A percentile compares a stretch with the other conserved stretches of the same genome.
phyloP scores from a whole-genome alignment of 1,284 basidiomycete species.

The Boletus sp. region DNA sequence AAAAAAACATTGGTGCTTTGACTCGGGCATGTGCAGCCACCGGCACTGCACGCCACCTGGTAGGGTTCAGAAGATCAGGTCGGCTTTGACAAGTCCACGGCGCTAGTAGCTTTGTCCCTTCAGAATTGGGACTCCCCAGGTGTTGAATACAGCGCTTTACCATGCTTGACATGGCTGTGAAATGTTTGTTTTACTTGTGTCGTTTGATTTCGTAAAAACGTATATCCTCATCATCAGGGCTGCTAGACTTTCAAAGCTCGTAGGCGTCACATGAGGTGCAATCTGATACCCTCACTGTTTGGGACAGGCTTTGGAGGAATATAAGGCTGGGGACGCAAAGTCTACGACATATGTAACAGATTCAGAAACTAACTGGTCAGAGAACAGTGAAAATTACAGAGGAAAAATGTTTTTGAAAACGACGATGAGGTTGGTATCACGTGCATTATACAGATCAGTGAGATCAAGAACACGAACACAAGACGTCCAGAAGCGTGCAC shows the following conservation, averaged over 20 bases:
- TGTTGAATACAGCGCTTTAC: neutral
- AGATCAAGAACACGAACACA: constrained; percentile 1
- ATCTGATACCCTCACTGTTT: neutral
- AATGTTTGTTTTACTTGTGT: neutral
- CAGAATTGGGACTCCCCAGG: neutral
- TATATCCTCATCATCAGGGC: too few relatives aligned
- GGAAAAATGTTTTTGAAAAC: neutral
- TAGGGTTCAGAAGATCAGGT: neutral
- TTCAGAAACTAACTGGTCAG: neutral
- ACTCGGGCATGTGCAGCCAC: neutral
- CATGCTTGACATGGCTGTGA: neutral
- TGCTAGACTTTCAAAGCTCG: neutral
- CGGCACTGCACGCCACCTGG: neutral
- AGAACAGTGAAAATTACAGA: neutral
- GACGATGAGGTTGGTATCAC: constrained; percentile 1
- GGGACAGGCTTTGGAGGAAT: neutral
- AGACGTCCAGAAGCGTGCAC: neutral
- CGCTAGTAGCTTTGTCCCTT: neutral
- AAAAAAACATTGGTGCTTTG: neutral
- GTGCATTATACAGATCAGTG: neutral
- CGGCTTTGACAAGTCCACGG: neutral
- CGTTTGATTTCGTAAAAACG: neutral
- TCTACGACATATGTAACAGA: neutral
- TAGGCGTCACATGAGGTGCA: neutral
- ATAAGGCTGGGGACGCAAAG: neutral